phyloP scores from a whole-genome alignment of 805 yeast genomes.

The Schizosaccharomyces japonicus region DNA sequence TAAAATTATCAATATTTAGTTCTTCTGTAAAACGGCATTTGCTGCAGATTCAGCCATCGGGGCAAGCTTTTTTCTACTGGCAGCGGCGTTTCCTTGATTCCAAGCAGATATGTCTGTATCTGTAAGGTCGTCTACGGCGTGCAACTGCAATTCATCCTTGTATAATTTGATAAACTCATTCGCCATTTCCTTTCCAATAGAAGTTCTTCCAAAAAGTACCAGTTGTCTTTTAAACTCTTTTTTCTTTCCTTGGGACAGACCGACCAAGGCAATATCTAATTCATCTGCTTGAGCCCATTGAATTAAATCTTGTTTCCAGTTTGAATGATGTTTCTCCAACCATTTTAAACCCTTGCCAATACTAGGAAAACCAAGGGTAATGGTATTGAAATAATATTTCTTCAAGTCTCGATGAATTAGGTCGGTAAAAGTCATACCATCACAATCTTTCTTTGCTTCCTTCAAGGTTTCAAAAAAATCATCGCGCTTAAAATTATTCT shows the following conservation, averaged over 20 bases:
- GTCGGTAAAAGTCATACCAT: background rate
- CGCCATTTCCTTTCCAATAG: background rate
- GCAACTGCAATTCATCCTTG: background rate
- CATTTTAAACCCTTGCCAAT: background rate
- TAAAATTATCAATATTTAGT: no score
- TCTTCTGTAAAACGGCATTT: background rate
- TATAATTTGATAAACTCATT: background rate
- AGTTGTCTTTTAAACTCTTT: background rate
- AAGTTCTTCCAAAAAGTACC: background rate
- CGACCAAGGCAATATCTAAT: background rate
- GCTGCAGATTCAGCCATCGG: background rate
- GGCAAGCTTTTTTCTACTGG: background rate
- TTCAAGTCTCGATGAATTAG: background rate
- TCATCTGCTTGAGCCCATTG: background rate
- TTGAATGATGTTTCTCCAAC: background rate
- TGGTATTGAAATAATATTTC: background rate
- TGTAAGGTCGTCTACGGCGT: background rate
- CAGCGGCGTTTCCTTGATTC: conserved; percentile 1
- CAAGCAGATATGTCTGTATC: background rate
- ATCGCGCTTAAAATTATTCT: background rate
- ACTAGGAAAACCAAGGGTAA: background rate
- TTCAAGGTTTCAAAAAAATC: background rate
- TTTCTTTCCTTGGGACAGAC: background rate
- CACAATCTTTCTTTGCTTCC: background rate
- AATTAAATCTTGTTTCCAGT: background rate